Percentiles rank a stretch among this genome's conserved stretches.
phyloP scores from a whole-genome alignment of 1,284 basidiomycete species.

The Ganoderma multipileum region DNA sequence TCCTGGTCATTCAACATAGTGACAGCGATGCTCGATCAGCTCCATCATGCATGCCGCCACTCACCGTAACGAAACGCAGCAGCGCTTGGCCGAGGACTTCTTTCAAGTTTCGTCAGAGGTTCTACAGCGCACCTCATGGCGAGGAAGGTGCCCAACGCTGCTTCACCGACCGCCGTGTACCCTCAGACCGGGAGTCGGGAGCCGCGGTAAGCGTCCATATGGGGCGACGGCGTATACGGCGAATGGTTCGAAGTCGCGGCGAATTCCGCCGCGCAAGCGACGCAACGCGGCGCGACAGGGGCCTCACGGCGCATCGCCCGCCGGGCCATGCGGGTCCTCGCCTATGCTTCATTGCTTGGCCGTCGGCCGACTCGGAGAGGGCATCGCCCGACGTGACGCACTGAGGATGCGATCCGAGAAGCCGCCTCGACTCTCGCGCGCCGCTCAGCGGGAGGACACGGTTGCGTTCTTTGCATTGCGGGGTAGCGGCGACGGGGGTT shows the following conservation, averaged over 20 bases:
- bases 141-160: not conserved
- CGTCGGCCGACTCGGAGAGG: constrained; percentile 4
- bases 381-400: not conserved
- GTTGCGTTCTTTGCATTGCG: not conserved
- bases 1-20: not conserved
- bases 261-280: not conserved
- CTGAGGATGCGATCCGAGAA: not conserved
- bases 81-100: not conserved
- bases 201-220: not conserved
- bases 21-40: not conserved
- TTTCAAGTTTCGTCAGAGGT: not conserved
- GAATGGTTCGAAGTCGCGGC: not conserved
- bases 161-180: not conserved
- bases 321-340: constrained; percentile 3
- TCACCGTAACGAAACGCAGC: not conserved
- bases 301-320: not conserved
- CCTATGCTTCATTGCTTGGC: not conserved
- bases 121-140: not conserved
- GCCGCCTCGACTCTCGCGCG: constrained; percentile 3
- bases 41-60: not conserved
- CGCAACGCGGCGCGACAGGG: not conserved
- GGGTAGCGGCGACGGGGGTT: not conserved
- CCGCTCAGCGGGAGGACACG: not conserved
- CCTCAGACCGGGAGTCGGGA: not conserved
- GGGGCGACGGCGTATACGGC: not conserved